Base-by-base conservation (phyloP, 2,329 filamentous ascomycete genomes). In the Stachybotrys chartarum region DNA sequence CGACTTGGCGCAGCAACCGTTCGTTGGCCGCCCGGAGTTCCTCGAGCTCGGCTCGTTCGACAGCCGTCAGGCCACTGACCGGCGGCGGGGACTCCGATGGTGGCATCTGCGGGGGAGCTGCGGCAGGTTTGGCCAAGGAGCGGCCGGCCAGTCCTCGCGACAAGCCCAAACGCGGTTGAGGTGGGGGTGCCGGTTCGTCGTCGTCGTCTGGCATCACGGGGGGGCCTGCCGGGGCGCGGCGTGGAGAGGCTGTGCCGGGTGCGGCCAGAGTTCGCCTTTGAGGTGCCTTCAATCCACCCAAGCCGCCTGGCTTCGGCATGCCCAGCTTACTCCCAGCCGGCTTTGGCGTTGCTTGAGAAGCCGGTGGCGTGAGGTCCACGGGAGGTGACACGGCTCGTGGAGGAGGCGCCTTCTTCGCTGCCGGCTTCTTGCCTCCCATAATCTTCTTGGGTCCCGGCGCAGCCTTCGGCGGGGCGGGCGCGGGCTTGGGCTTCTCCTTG, bases 11-110 rank as follows among this genome's bases (percentile, higher is more conserved):
- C 24, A 82, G 78, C 6, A 96, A 77, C 32, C 87, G 82, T 51
- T 97, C 92, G 63, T 93, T 92, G 58, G 95, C 86, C 12, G 85
- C 78, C 44, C 92, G 87, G 12, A 97, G 81, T 66, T 96, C 92
- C 60, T 96, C 91, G 1, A 99, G 77, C 69, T 99, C 93, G n/a
- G 91, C 90, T 48, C 90, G 84, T 67, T 99, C 94, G n/a, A 90
- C 79, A 8, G 87, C 81, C 18, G 86, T 83, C 51, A 96, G 78
- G 0, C 88, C 88, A 45, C 83, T 85, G 5, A 80, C 72, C 10
- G 81, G 79, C 3, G 84, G 75, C 0, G 86, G 81, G 1, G 84
- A 83, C 42, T 78, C 74, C 1, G 46, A 48, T 30, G 81, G 76
- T 6, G 76, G 73, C 11, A 77, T 71, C 24, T 78, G 72, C 1